These are phyloP conservation scores for Aspergillus ruber DNA, from an alignment of 2,329 filamentous ascomycete species.

Conservation along the genomic window DNA sequence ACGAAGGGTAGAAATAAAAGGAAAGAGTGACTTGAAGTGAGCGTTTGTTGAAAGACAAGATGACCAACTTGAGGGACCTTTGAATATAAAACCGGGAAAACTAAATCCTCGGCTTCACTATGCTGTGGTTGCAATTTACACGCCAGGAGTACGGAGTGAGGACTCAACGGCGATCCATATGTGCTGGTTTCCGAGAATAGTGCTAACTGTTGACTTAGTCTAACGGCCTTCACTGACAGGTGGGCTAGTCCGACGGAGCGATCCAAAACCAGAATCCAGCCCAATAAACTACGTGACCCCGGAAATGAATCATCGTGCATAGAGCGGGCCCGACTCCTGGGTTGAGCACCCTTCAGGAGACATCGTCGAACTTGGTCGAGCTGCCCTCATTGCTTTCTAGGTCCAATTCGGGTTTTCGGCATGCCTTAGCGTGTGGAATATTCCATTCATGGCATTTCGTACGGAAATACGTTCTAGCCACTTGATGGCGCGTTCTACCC, in stretches of 20 bases:
- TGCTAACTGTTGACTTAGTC: background rate
- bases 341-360: background rate
- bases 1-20: background rate
- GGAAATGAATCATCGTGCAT: background rate
- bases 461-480: too few relatives aligned
- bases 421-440: too few relatives aligned
- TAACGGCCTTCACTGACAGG: background rate
- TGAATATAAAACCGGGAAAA: background rate
- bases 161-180: background rate
- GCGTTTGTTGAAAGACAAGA: background rate
- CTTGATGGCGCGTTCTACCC: too few relatives aligned
- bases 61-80: background rate
- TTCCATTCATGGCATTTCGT: too few relatives aligned
- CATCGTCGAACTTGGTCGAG: too few relatives aligned
- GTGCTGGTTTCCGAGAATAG: background rate
- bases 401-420: too few relatives aligned
- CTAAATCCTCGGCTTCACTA: background rate
- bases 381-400: too few relatives aligned
- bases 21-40: background rate
- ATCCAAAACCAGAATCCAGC: background rate
- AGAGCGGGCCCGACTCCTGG: background rate
- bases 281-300: background rate
- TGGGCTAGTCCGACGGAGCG: constrained; percentile 1
- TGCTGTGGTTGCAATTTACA: background rate
- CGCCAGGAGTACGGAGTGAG: background rate